A percentile compares a stretch with the other conserved stretches of the same genome.
These are phyloP conservation scores for Betula pendula DNA, from an alignment of 306 rosid genomes.

Conservation along the genomic window DNA sequence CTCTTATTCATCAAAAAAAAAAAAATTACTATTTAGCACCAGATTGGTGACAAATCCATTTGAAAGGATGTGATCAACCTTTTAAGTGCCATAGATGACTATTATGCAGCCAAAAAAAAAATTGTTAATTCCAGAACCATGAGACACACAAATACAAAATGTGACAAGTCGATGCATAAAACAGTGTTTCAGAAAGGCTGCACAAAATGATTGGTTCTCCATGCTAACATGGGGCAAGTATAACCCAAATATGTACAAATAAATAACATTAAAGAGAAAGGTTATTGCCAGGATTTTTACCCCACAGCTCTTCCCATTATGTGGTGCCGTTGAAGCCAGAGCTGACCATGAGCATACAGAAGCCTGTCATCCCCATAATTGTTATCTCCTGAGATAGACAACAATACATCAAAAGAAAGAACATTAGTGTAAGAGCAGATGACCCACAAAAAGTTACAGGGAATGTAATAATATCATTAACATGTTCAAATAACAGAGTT, in stretches of 20 bases:
- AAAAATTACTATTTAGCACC: background rate
- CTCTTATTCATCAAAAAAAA: no score
- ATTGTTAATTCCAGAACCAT: background rate
- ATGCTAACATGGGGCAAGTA: constrained; percentile 15
- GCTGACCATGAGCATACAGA: constrained; percentile 88
- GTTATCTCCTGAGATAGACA: constrained; percentile 71
- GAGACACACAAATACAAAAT: background rate
- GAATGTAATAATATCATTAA: constrained; percentile 2
- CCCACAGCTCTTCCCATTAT: constrained; percentile 98
- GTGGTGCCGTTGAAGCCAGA: constrained; percentile 89
- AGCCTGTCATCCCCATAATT: constrained; percentile 89
- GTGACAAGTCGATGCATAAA: background rate
- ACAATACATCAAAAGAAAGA: constrained; percentile 1
- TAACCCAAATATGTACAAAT: background rate
- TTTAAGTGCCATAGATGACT: background rate
- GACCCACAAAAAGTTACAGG: constrained; percentile 1
- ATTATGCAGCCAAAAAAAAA: background rate
- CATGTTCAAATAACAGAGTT: background rate
- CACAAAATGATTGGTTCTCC: background rate
- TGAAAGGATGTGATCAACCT: background rate
- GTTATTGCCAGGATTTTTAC: constrained; percentile 36
- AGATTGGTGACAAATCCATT: background rate
- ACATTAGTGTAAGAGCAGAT: background rate
- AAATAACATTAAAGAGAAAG: constrained; percentile 1
- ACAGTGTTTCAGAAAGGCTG: background rate